These are phyloP conservation scores for Blumeriella jaapii DNA, from an alignment of 2,329 filamentous ascomycete genomes.

Conservation along the genomic window DNA sequence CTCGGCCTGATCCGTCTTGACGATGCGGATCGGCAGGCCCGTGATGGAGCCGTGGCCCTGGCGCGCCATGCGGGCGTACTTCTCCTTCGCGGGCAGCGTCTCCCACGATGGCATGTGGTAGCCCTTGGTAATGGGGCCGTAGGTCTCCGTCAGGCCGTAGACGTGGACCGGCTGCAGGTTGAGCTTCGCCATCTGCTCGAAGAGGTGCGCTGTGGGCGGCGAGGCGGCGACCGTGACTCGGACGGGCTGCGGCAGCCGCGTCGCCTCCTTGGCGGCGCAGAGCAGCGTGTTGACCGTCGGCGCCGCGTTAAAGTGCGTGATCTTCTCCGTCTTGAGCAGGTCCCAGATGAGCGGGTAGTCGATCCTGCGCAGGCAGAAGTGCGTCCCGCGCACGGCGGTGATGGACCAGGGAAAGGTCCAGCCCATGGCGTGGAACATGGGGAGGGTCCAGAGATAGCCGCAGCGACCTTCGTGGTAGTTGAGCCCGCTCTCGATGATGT, in stretches of 20 bases:
- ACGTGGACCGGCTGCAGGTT: conserved; percentile 90
- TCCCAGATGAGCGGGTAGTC: conserved; percentile 91
- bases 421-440: conserved; percentile 67
- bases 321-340: conserved; percentile 70
- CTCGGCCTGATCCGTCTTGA: conserved; percentile 65
- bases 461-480: conserved; percentile 60
- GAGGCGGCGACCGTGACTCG: conserved; percentile 86
- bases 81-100: conserved; percentile 57
- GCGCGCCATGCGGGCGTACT: conserved; percentile 80
- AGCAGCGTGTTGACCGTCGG: conserved; percentile 94
- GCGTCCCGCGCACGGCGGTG: conserved; percentile 86
- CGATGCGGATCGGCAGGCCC: conserved; percentile 66
- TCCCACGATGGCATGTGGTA: conserved; percentile 84
- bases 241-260: conserved; percentile 56
- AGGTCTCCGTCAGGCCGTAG: conserved; percentile 82
- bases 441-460: conserved; percentile 83
- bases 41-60: conserved; percentile 90
- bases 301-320: conserved; percentile 93
- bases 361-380: conserved; percentile 89
- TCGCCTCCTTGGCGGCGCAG: conserved; percentile 68
- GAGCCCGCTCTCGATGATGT: conserved; percentile 79
- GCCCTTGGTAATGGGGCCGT: conserved; percentile 90
- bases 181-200: conserved; percentile 72
- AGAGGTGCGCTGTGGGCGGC: conserved; percentile 80
- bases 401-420: conserved; percentile 74